Percentiles rank a stretch among this genome's conserved stretches.
Evolutionary conservation across 352 stramenopile genomes (phyloP).

Genomic region (Elongisporangium anandrum): DNA sequence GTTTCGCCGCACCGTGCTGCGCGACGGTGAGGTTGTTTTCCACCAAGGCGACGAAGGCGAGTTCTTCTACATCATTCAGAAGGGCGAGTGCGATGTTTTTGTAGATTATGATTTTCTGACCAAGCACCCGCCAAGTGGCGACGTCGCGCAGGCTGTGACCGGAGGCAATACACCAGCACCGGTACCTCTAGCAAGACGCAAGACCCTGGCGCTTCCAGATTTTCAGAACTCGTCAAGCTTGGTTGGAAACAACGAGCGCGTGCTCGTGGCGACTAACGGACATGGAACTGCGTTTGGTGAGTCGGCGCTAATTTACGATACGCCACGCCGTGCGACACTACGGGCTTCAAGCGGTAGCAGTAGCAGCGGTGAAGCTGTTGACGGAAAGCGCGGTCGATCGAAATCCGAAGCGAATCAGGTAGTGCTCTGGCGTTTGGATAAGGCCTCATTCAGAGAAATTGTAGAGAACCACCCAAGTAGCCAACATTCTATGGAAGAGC

Average conservation of each 20-base stretch:
- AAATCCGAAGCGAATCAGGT: conserved; percentile 13
- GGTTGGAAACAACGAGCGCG: conserved; percentile 56
- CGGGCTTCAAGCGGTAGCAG: conserved; percentile 10
- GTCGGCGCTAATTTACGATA: conserved; percentile 84
- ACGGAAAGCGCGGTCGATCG: background rate
- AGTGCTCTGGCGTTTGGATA: conserved; percentile 78
- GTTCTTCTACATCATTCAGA: conserved; percentile 80
- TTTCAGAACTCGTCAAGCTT: conserved; percentile 61
- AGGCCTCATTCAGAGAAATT: conserved; percentile 50
- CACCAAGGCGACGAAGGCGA: conserved; percentile 75
- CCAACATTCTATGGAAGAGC: conserved; percentile 76
- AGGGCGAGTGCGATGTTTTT: conserved; percentile 77
- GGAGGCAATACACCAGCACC: conserved; percentile 9
- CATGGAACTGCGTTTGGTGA: conserved; percentile 76
- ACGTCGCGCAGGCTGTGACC: conserved; percentile 4
- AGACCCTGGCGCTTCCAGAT: conserved; percentile 65
- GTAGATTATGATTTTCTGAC: conserved; percentile 77
- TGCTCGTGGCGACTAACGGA: conserved; percentile 78
- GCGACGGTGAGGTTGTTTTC: conserved; percentile 74
- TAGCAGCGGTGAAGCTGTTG: background rate
- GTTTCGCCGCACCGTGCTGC: conserved; percentile 53
- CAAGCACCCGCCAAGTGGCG: conserved; percentile 17
- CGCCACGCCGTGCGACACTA: conserved; percentile 70
- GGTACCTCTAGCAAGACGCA: conserved; percentile 45
- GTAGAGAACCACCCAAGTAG: conserved; percentile 58